Evolutionary conservation across 179 eudicot species (phyloP), one percentile per base, ranked within the genome.

Genomic region (Spinacia oleracea): DNA sequence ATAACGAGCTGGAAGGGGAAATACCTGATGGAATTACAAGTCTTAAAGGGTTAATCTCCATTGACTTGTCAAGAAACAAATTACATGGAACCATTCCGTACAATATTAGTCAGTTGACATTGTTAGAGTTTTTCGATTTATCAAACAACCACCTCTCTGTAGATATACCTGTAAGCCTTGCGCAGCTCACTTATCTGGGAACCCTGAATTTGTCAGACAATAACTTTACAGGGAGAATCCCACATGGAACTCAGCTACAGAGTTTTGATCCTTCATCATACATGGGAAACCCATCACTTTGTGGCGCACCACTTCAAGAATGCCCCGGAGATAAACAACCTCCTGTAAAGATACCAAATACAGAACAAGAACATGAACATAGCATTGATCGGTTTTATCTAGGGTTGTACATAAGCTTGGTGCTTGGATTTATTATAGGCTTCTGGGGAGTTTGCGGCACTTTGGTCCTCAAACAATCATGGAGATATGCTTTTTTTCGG

Each of bases 131-230:
- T 27, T 79, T 82, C 15, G 80, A 77, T 72, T 3, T 84, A 2
- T 84, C 84, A 9, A 38, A 43, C 29, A 84, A 84, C 55, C 71
- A 56, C 7, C 82, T 84, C 34, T 67, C 70, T 3, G 87, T 83
- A 31, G 50, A 12, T 7, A 76, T 81, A 53, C 87, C 85, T 21
- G 2, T 2, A 59, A 84, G 85, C 74, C 77, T 84, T 35, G 38
- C 81, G 0, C 58, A 50, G 56, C 3, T 84, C 45, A 75, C 3
- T 27, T 7, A 38, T n/a, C 51, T 84, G 35, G 75, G 3, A 0
- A 67, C 34, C 9, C 35, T 81, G 78, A 60, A 81, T 69, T 40
- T 84, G 55, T 84, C 85, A 9, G 51, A 53, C 74, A 81, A 84
- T 77, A 67, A 71, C 35, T 55, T 84, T 34, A 58, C 73, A 0